These are phyloP conservation scores for Cruciata laevipes DNA, from an alignment of 257 asterid genomes.

Conservation along the genomic window DNA sequence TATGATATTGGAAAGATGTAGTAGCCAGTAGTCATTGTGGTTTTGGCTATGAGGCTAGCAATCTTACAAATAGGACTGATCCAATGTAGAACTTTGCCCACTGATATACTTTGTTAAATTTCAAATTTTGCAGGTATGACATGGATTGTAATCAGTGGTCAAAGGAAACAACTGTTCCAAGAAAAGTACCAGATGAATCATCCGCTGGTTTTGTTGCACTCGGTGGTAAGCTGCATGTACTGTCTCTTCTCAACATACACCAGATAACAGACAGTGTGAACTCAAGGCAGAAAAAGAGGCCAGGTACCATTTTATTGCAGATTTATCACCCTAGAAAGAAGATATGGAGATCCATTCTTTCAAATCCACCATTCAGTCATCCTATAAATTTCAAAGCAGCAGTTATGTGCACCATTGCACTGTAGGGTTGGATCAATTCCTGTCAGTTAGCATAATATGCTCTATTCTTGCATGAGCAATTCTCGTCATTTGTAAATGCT, in stretches of 20 bases:
- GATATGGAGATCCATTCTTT: constrained; percentile 52
- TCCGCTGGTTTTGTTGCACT: constrained; percentile 70
- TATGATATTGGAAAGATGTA: not conserved
- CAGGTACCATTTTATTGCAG: constrained; percentile 51
- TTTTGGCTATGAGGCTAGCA: not conserved
- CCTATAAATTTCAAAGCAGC: constrained; percentile 66
- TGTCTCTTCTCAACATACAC: constrained; percentile 31
- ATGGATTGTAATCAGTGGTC: constrained; percentile 55
- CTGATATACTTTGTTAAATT: not conserved
- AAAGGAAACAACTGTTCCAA: constrained; percentile 63
- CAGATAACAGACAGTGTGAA: constrained; percentile 32
- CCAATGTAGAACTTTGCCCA: not conserved
- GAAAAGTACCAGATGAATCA: constrained; percentile 39
- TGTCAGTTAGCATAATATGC: constrained; percentile 8
- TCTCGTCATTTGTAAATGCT: constrained; percentile 15
- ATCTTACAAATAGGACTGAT: not conserved
- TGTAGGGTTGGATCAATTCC: constrained; percentile 36
- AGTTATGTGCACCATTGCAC: constrained; percentile 57
- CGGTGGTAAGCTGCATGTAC: constrained; percentile 65
- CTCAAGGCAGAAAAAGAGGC: constrained; percentile 51
- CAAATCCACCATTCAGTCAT: constrained; percentile 55
- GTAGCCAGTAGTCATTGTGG: not conserved
- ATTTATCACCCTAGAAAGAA: constrained; percentile 63
- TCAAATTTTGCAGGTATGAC: constrained; percentile 42
- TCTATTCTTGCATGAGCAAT: not conserved